phyloP scores from a whole-genome alignment of 2,329 filamentous ascomycete species.

The Aspergillus pseudoviridinutans region DNA sequence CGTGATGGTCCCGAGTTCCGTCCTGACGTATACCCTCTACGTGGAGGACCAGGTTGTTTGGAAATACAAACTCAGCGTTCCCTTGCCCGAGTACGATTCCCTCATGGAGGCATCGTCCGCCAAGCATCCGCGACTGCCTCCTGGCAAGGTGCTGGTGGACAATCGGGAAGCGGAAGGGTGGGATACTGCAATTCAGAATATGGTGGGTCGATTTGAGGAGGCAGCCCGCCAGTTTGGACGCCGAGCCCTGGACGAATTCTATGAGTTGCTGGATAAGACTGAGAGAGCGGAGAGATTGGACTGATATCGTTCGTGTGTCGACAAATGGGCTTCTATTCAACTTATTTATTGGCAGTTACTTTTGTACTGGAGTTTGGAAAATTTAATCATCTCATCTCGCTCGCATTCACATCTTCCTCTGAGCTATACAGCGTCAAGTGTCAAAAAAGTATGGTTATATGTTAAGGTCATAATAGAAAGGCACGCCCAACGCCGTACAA shows the following conservation, averaged over 20 bases:
- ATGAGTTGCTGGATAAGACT: slow-evolving; percentile 14
- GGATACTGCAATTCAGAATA: slow-evolving; percentile 17
- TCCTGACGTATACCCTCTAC: slow-evolving; percentile 75
- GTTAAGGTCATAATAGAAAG: not conserved
- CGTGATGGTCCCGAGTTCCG: slow-evolving; percentile 45
- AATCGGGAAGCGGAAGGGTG: slow-evolving; percentile 14
- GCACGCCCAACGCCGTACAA: slow-evolving; percentile 18
- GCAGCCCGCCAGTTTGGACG: slow-evolving; percentile 7
- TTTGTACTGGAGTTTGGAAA: not conserved
- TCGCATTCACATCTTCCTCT: not conserved
- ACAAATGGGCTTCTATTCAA: not conserved
- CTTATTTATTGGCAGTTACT: no score
- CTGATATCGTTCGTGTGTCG: not conserved
- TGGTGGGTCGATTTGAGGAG: slow-evolving; percentile 19
- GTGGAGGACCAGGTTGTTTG: slow-evolving; percentile 77
- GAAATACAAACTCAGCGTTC: slow-evolving; percentile 49
- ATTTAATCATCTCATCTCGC: not conserved
- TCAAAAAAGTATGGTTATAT: not conserved
- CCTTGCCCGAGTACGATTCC: slow-evolving; percentile 17
- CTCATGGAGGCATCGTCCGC: slow-evolving; percentile 1
- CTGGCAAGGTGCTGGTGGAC: slow-evolving; percentile 33
- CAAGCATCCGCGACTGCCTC: slow-evolving; percentile 19
- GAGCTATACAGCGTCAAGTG: not conserved
- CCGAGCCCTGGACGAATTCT: slow-evolving; percentile 8
- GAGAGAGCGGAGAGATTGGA: slow-evolving; percentile 17